phyloP scores from a whole-genome alignment of 768 basidiomycete genomes.

The Roridomyces roridus region DNA sequence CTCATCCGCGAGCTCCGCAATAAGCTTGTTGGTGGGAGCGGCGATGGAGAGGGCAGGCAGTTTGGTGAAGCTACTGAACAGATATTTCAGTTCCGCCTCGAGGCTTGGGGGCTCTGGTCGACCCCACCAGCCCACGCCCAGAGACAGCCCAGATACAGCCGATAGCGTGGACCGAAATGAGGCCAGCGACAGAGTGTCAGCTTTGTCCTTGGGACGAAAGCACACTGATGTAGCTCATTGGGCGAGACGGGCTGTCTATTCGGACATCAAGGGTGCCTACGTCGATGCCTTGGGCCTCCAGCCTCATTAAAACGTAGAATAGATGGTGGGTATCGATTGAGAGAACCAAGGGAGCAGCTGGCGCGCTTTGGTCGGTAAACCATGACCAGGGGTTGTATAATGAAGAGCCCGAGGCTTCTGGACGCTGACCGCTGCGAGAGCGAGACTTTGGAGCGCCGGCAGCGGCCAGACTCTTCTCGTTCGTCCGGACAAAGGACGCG shows the following conservation, averaged over 20 bases:
- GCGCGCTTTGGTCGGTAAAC: slow-evolving; percentile 49
- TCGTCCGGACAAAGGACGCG: slow-evolving; percentile 71
- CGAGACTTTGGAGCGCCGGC: slow-evolving; percentile 50
- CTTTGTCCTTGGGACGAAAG: slow-evolving; percentile 71
- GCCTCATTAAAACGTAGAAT: slow-evolving; percentile 86
- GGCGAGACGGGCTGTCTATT: slow-evolving; percentile 74
- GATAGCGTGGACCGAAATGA: slow-evolving; percentile 82
- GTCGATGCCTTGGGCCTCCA: slow-evolving; percentile 80
- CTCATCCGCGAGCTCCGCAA: slow-evolving; percentile 73
- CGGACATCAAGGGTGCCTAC: slow-evolving; percentile 83
- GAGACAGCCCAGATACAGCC: slow-evolving; percentile 74
- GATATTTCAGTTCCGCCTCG: slow-evolving; percentile 81
- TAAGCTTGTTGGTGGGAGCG: slow-evolving; percentile 67
- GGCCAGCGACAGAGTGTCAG: slow-evolving; percentile 75
- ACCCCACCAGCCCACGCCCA: slow-evolving; percentile 79
- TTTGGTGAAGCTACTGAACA: slow-evolving; percentile 91
- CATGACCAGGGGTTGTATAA: slow-evolving; percentile 68
- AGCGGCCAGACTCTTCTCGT: slow-evolving; percentile 78
- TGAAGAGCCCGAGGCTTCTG: slow-evolving; percentile 32
- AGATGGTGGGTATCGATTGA: slow-evolving; percentile 81
- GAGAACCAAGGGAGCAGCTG: slow-evolving; percentile 60
- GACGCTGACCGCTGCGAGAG: slow-evolving; percentile 50
- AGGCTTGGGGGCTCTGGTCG: slow-evolving; percentile 60
- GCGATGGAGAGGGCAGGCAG: slow-evolving; percentile 78
- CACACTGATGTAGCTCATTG: slow-evolving; percentile 76